Evolutionary conservation across 176 grass and related monocot species (phyloP).

Genomic region (Carex pumila): DNA sequence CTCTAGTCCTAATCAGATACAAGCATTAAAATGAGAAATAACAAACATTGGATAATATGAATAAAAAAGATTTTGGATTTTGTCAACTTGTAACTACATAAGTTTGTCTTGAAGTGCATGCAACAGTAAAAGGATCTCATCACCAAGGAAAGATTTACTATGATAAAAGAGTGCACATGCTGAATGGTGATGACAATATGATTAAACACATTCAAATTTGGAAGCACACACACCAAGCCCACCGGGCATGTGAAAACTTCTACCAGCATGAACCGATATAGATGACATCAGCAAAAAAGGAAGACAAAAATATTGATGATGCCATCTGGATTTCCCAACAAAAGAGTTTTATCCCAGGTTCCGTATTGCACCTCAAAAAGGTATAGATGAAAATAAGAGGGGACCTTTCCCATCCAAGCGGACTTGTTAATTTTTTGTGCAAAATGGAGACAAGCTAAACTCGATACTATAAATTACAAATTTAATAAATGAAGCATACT

Average conservation of each 20-base stretch:
- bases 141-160: not conserved
- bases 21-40: not conserved
- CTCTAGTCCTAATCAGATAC: not conserved
- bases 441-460: not conserved
- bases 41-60: not conserved
- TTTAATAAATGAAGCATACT: constrained; percentile 39
- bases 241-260: not conserved
- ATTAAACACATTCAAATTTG: not conserved
- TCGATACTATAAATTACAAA: not conserved
- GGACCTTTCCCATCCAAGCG: not conserved
- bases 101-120: constrained; percentile 5
- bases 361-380: not conserved
- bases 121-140: not conserved
- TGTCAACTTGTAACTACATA: not conserved
- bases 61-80: not conserved
- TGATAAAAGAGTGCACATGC: not conserved
- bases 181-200: not conserved
- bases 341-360: not conserved
- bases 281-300: not conserved
- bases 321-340: not conserved
- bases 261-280: not conserved
- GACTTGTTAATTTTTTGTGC: not conserved
- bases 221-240: not conserved
- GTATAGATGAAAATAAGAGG: not conserved
- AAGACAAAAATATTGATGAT: not conserved